Evolutionary conservation across 2,329 filamentous ascomycete species (phyloP), one percentile per base, ranked within the genome.

Genomic region (Elsinoe batatas): DNA sequence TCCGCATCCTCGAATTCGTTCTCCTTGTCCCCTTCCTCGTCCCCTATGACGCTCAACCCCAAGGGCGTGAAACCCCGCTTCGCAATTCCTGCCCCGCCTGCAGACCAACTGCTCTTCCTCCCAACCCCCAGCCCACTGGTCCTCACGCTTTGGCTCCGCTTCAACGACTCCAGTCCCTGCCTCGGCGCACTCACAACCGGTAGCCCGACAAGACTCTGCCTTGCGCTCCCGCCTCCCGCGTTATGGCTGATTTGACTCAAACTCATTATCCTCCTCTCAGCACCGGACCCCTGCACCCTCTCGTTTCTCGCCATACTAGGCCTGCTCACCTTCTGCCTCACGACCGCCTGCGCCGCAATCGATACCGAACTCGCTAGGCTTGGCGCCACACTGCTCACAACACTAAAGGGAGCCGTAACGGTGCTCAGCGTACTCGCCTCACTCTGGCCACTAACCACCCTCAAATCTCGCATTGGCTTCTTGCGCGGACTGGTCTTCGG

Each of bases 161-260:
- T 68, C 54, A 70, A 58, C 8, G 61, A 59, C 15, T 63, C 53
- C n/a, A 68, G 57, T 42, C 61, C 63, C 6, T 64, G 62, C 35
- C 58, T 59, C 11, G 62, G 51, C 2, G 63, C 51, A 12, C 61
- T 51, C 58, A 65, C 72, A 5, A 66, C 67, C 72, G 74, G 64
- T 56, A 67, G 11, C 26, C 38, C 42, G 7, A 47, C 32, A 10
- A 44, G 37, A 36, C 53, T 38, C 20, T 42, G 55, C 20, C 46
- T 57, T 18, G 58, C 46, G 22, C 51, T 67, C 35, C 72, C 70
- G 40, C 70, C 73, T 5, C 82, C 75, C 33, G 81, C 76, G 65
- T 93, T 91, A 67, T 85, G 84, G 54, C 82, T 88, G 63, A 97
- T 94, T 71, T 96, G 88, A 67, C 86, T 94, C 35, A 97, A 80